Evolutionary conservation across 768 basidiomycete genomes (phyloP).

Genomic region (Phlebiopsis flavidoalba): DNA sequence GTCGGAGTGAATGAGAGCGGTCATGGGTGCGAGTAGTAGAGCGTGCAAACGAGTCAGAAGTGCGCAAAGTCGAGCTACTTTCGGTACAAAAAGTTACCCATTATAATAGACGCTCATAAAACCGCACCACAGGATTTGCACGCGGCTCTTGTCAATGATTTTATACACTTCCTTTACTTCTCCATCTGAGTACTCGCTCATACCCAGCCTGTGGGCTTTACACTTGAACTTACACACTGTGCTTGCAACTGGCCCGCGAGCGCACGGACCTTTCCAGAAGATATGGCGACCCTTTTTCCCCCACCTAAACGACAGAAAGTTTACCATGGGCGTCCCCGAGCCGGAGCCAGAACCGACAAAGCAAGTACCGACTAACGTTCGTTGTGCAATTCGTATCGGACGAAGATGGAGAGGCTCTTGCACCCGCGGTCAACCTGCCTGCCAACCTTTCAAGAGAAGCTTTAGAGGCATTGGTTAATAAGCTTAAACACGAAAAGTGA

Average conservation of each 20-base stretch:
- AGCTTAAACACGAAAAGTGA: conserved; percentile 69
- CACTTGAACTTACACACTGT: background rate
- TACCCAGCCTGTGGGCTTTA: background rate
- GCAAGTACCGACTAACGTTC: conserved; percentile 59
- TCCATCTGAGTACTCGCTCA: background rate
- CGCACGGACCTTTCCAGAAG: background rate
- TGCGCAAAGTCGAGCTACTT: background rate
- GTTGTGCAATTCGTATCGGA: conserved; percentile 93
- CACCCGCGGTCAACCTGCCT: conserved; percentile 85
- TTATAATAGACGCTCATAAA: background rate
- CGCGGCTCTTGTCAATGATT: background rate
- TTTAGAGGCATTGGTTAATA: conserved; percentile 87
- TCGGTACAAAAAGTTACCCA: background rate
- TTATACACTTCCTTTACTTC: background rate
- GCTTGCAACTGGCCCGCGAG: background rate
- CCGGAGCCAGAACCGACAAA: conserved; percentile 46
- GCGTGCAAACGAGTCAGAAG: background rate
- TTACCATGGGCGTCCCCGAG: conserved; percentile 67
- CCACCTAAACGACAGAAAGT: conserved; percentile 87
- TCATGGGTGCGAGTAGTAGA: background rate
- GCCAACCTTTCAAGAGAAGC: conserved; percentile 82
- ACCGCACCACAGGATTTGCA: background rate
- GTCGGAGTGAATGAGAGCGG: conserved; percentile 48
- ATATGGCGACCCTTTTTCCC: conserved; percentile 81
- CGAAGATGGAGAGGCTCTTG: conserved; percentile 74